Evolutionary conservation across 768 basidiomycete genomes (phyloP).

Genomic region (Naganishia friedmannii): DNA sequence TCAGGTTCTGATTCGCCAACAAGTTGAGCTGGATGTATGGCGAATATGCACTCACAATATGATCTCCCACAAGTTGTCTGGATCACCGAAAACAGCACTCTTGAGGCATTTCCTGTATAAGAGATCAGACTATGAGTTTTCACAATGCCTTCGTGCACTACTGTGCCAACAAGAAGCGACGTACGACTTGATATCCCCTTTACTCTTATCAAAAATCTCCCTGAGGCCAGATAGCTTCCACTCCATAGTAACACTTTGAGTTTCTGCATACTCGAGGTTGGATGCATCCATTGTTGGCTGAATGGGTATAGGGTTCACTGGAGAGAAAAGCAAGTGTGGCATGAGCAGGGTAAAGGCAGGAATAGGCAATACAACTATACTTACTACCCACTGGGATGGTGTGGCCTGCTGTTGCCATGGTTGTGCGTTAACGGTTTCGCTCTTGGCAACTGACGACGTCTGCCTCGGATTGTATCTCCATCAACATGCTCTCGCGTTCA

Average conservation of each 20-base stretch:
- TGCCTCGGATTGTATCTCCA: neutral
- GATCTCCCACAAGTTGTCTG: conserved; percentile 58
- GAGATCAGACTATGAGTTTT: neutral
- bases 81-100: conserved; percentile 60
- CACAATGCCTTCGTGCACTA: neutral
- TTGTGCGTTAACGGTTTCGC: neutral
- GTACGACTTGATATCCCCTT: conserved; percentile 53
- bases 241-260: conserved; percentile 56
- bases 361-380: neutral
- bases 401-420: neutral
- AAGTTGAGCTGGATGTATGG: conserved; percentile 58
- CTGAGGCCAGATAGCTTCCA: conserved; percentile 74
- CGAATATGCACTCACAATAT: conserved; percentile 61
- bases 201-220: conserved; percentile 70
- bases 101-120: conserved; percentile 66
- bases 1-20: conserved; percentile 2
- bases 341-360: neutral
- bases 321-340: neutral
- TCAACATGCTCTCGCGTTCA: neutral
- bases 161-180: conserved; percentile 16
- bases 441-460: neutral
- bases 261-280: conserved; percentile 47
- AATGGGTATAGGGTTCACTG: conserved; percentile 3
- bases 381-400: neutral
- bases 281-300: conserved; percentile 23